These are phyloP conservation scores for Verticillium nubilum DNA, from an alignment of 2,329 filamentous ascomycete species.

Conservation along the genomic window DNA sequence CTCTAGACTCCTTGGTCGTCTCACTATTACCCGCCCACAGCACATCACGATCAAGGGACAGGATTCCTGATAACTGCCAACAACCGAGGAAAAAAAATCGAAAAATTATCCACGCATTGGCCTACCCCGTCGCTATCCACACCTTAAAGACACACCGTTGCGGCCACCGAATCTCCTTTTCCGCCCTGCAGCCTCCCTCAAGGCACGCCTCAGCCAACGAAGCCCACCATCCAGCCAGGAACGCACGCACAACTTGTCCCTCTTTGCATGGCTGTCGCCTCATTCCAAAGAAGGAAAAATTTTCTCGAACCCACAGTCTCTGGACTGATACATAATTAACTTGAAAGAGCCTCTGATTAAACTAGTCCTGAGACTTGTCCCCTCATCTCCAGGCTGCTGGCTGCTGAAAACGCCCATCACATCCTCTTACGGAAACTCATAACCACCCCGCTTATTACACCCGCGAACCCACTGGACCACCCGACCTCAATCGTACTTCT, in stretches of 20 bases:
- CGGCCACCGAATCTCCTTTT: background rate
- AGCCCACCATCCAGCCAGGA: constrained; percentile 2
- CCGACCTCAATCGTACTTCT: constrained; percentile 6
- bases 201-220: constrained; percentile 1
- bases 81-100: too few relatives aligned
- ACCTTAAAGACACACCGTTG: background rate
- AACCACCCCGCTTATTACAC: background rate
- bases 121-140: background rate
- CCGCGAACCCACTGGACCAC: background rate
- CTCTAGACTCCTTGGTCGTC: constrained; percentile 3
- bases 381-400: background rate
- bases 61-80: background rate
- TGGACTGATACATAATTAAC: background rate
- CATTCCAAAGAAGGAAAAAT: constrained; percentile 6
- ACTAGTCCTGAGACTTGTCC: constrained; percentile 3
- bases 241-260: background rate
- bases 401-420: background rate
- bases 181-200: background rate
- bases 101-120: background rate
- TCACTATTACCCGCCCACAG: background rate
- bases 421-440: background rate
- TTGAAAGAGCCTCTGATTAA: background rate
- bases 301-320: background rate
- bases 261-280: background rate
- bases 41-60: background rate